These are phyloP conservation scores for Candida tunisiensis DNA, from an alignment of 1,139 yeast species.

Conservation along the genomic window DNA sequence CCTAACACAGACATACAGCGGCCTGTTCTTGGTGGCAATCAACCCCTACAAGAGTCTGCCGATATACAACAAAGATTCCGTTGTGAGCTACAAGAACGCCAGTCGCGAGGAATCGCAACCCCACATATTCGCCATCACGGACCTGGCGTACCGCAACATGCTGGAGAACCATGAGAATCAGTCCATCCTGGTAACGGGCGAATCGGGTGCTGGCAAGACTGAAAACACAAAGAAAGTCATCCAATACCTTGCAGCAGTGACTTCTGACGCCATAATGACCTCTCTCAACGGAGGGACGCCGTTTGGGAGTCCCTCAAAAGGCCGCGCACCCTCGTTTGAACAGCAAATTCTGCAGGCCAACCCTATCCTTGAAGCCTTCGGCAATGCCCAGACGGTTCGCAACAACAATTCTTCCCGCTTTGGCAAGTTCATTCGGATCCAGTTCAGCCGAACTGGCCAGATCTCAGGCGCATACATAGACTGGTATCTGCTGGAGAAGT, in stretches of 20 bases:
- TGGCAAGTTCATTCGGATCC: conserved; percentile 89
- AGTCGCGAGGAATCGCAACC: conserved; percentile 41
- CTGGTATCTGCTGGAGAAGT: conserved; percentile 86
- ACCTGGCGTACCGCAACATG: conserved; percentile 68
- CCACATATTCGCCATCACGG: conserved; percentile 86
- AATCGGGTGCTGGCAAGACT: conserved; percentile 97
- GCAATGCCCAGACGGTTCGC: conserved; percentile 91
- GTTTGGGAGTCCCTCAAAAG: conserved; percentile 1
- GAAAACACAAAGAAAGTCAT: conserved; percentile 94
- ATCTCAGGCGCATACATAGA: conserved; percentile 86
- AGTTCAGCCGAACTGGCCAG: conserved; percentile 45
- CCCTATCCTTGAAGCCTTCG: conserved; percentile 91
- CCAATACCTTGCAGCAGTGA: conserved; percentile 71
- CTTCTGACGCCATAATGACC: too few relatives aligned
- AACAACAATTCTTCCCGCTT: conserved; percentile 93
- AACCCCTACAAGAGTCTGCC: conserved; percentile 74
- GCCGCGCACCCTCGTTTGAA: conserved; percentile 35
- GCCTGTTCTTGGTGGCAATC: conserved; percentile 86
- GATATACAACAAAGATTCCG: conserved; percentile 49
- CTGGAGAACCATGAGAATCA: conserved; percentile 61
- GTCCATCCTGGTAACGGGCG: conserved; percentile 91
- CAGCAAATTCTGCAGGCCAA: conserved; percentile 82
- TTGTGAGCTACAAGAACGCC: conserved; percentile 34
- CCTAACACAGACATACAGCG: conserved; percentile 64
- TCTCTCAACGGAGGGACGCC: conserved; percentile 3